phyloP scores from a whole-genome alignment of 108 stramenopile species.

The Fistulifera pelliculosa region DNA sequence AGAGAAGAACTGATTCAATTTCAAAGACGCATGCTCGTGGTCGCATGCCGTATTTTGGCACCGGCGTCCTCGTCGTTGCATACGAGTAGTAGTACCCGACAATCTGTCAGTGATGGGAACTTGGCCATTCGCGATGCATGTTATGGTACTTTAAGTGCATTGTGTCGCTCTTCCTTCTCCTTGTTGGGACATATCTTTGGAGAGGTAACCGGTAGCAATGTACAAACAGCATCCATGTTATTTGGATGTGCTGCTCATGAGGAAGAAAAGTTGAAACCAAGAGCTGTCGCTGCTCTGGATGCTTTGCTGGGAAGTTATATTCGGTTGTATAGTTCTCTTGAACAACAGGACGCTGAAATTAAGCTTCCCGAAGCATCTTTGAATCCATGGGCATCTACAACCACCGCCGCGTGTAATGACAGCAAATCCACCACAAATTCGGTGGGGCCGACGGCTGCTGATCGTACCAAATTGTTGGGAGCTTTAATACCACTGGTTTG shows the following conservation, averaged over 20 bases:
- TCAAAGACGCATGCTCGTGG: background rate
- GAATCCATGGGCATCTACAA: conserved; percentile 44
- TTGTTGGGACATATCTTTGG: conserved; percentile 1
- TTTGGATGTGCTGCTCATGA: conserved; percentile 70
- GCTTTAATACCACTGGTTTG: conserved; percentile 57
- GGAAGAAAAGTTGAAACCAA: conserved; percentile 49
- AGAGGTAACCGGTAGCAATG: conserved; percentile 12
- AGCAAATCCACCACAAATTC: background rate
- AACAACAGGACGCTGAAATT: conserved; percentile 4
- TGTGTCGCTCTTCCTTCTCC: conserved; percentile 35
- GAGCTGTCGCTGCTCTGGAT: conserved; percentile 68
- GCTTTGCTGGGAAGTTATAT: conserved; percentile 51
- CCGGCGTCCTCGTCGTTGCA: conserved; percentile 1
- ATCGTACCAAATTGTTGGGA: background rate
- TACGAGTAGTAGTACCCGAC: background rate
- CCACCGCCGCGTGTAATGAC: conserved; percentile 3
- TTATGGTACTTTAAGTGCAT: conserved; percentile 54
- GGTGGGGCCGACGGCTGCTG: background rate
- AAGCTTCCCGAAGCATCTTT: background rate
- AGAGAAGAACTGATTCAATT: background rate
- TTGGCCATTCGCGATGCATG: conserved; percentile 56
- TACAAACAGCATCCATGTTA: conserved; percentile 46
- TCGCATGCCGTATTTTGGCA: background rate
- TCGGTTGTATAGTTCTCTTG: conserved; percentile 26
- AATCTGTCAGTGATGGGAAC: conserved; percentile 20